phyloP scores from a whole-genome alignment of 2,329 filamentous ascomycete species.

The Sclerotinia trifoliorum region DNA sequence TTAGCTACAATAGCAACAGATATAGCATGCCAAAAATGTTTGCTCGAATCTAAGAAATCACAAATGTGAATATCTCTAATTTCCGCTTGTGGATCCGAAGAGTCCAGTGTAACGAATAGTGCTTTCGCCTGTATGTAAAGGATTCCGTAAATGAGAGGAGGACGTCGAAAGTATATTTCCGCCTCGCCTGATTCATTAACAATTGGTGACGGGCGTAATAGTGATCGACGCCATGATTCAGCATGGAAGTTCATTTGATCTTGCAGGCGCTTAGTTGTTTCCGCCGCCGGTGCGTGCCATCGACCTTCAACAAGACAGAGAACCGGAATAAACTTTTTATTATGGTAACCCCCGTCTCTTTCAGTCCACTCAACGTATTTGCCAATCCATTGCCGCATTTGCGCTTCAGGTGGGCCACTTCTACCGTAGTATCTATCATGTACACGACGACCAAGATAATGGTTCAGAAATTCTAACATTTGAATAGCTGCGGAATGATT shows the following conservation, averaged over 20 bases:
- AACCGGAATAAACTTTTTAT: slow-evolving; percentile 38
- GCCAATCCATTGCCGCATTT: slow-evolving; percentile 37
- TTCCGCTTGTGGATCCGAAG: slow-evolving; percentile 32
- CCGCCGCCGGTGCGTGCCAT: slow-evolving; percentile 26
- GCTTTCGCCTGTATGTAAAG: slow-evolving; percentile 35
- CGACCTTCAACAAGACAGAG: slow-evolving; percentile 28
- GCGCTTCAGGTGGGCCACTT: slow-evolving; percentile 28
- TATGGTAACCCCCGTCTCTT: slow-evolving; percentile 38
- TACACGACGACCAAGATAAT: slow-evolving; percentile 31
- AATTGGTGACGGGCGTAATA: slow-evolving; percentile 26
- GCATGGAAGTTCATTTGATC: slow-evolving; percentile 37
- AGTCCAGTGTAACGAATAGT: slow-evolving; percentile 39
- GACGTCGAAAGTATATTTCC: slow-evolving; percentile 31
- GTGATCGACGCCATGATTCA: slow-evolving; percentile 32
- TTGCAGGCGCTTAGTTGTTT: slow-evolving; percentile 30
- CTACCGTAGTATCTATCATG: slow-evolving; percentile 32
- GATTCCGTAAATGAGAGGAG: slow-evolving; percentile 41
- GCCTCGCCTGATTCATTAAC: slow-evolving; percentile 30
- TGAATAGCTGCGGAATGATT: slow-evolving; percentile 31
- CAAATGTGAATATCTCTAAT: slow-evolving; percentile 36
- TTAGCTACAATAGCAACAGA: slow-evolving; percentile 39
- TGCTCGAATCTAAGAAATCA: slow-evolving; percentile 35
- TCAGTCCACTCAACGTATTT: slow-evolving; percentile 41
- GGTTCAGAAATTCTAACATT: slow-evolving; percentile 34
- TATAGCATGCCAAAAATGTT: slow-evolving; percentile 41